Evolutionary conservation across 306 rosid species (phyloP).

Genomic region (Castanospermum australe): DNA sequence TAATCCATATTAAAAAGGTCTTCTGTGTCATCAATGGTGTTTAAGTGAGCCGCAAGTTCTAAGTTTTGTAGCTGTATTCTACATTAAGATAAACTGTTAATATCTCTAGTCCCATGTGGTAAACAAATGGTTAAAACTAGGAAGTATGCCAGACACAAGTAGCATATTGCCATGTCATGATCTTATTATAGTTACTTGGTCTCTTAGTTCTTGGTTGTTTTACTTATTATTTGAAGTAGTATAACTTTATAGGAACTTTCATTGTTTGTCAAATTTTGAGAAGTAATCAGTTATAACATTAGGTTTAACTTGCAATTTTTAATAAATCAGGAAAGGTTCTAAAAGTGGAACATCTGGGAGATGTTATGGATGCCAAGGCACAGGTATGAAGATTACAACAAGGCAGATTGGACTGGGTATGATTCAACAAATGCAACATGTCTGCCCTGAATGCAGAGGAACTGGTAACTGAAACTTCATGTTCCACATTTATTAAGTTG

Average conservation of each 20-base stretch:
- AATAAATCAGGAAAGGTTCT: constrained; percentile 66
- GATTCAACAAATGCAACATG: constrained; percentile 80
- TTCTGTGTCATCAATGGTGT: neutral
- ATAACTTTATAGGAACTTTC: no score
- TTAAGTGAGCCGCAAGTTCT: neutral
- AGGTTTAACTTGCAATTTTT: neutral
- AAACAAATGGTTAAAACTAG: neutral
- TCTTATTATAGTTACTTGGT: neutral
- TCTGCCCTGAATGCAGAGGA: constrained; percentile 72
- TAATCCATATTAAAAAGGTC: neutral
- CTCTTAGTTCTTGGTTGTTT: no score
- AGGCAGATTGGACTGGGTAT: constrained; percentile 69
- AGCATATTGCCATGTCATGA: neutral
- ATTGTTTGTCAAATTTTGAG: neutral
- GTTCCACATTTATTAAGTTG: neutral
- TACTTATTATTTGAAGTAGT: neutral
- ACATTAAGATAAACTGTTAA: no score
- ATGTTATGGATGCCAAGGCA: constrained; percentile 76
- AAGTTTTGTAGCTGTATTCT: no score
- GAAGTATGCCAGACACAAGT: neutral
- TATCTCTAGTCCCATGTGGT: neutral
- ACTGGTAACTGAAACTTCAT: constrained; percentile 47
- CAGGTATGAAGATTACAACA: constrained; percentile 64
- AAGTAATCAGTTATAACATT: neutral
- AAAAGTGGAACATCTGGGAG: constrained; percentile 64